Conservation (phyloP, 2,329 filamentous ascomycete genomes). For the Ophiostoma perfectum region DNA sequence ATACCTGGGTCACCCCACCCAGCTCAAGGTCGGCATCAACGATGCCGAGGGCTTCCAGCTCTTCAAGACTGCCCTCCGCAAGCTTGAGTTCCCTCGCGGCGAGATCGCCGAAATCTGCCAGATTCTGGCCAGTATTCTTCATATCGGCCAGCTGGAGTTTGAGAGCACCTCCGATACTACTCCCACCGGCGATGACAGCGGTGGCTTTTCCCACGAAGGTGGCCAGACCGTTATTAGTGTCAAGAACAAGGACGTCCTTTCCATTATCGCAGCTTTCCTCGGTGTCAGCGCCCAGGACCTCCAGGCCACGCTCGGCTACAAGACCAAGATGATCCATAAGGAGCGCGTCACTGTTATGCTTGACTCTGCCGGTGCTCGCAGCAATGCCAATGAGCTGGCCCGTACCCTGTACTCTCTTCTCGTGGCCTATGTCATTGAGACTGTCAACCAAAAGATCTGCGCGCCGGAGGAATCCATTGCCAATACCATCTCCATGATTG, state of each 20-base stretch:
- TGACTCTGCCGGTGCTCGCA: slow-evolving; percentile 81
- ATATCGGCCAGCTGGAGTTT: slow-evolving; percentile 96
- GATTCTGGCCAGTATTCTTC: slow-evolving; percentile 86
- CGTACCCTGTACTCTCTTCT: slow-evolving; percentile 89
- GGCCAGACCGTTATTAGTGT: slow-evolving; percentile 79
- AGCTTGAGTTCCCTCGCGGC: slow-evolving; percentile 85
- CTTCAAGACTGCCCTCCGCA: slow-evolving; percentile 91
- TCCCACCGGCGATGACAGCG: slow-evolving; percentile 79
- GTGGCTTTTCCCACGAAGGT: slow-evolving; percentile 93
- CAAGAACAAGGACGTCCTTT: slow-evolving; percentile 86
- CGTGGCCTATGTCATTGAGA: slow-evolving; percentile 90
- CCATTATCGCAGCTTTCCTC: slow-evolving; percentile 86
- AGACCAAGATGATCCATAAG: slow-evolving; percentile 91
- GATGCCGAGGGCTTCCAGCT: slow-evolving; percentile 93
- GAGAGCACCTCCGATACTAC: slow-evolving; percentile 74
- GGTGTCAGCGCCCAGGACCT: slow-evolving; percentile 76
- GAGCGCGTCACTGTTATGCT: slow-evolving; percentile 99
- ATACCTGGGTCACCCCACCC: slow-evolving; percentile 91
- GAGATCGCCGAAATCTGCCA: slow-evolving; percentile 98
- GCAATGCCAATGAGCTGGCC: slow-evolving; percentile 89
- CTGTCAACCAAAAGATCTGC: slow-evolving; percentile 82
- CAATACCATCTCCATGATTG: slow-evolving; percentile 91
- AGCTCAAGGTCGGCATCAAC: slow-evolving; percentile 95
- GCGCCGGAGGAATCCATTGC: slow-evolving; percentile 80
- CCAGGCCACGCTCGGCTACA: slow-evolving; percentile 85